Evolutionary conservation across 495 filamentous ascomycete species (phyloP), one percentile per base, ranked within the genome.

Genomic region (Hypoxylon fragiforme): DNA sequence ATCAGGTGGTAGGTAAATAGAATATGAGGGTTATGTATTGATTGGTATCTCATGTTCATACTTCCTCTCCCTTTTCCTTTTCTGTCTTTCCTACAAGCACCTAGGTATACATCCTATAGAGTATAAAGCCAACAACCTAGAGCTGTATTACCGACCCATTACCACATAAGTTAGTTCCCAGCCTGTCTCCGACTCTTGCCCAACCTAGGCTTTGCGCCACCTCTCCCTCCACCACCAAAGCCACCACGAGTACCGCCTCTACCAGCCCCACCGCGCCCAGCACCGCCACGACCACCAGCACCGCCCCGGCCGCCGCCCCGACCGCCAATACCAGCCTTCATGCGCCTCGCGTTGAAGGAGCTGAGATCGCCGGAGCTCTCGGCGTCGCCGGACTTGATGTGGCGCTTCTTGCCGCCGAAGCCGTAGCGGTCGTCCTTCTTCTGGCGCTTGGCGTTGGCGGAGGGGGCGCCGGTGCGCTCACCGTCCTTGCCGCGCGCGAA

Each of bases 381-480:
- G 35, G 91, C 90, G 73, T 96, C 92, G 45, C 88, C 87, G 52
- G 90, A 95, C 81, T 98, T 98, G 31, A 78, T 68, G 69, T 86
- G 81, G 42, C 86, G 77, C 82, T 97, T 97, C 83, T 95, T 96
- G 50, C 94, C 94, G 48, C 94, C 94, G 70, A 89, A 94, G 18
- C 94, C 94, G 68, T 85, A 97, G 73, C 95, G 95, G 54, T 85
- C 77, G 70, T 98, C 85, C 73, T 91, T 94, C 84, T 96, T 95
- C 66, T 88, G 84, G 37, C 94, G 85, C 77, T 97, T 97, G 36
- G 63, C 35, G 62, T 79, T 81, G 40, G n/a, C n/a, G n/a, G n/a
- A n/a, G n/a, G 80, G 74, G 24, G 70, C 73, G 53, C 73, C 70
- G 26, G 69, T 71, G 8, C 55, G 54, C 45, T 67, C 55, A 41